These are phyloP conservation scores for Linnemannia zychae DNA, from an alignment of 192 early-diverging fungal genomes.

Conservation along the genomic window DNA sequence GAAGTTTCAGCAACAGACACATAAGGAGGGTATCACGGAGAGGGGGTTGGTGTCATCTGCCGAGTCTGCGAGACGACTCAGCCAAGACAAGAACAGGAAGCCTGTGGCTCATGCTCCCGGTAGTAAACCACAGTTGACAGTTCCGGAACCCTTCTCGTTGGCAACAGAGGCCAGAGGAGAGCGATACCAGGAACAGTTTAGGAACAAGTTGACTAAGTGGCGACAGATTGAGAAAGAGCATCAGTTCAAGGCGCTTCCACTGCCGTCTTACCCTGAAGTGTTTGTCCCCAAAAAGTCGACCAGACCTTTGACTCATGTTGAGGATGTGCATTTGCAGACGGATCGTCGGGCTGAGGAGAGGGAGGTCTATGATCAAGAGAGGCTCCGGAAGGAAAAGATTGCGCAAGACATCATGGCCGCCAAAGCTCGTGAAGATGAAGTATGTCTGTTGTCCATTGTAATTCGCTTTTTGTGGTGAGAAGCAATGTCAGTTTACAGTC, in stretches of 20 bases:
- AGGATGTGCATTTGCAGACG: conserved; percentile 60
- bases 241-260: conserved; percentile 68
- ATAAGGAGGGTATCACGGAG: conserved; percentile 13
- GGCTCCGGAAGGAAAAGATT: conserved; percentile 27
- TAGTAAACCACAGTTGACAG: conserved; percentile 54
- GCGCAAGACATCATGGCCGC: conserved; percentile 26
- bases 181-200: conserved; percentile 55
- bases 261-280: conserved; percentile 54
- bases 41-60: conserved; percentile 39
- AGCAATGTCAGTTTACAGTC: too few species aligned
- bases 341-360: conserved; percentile 70
- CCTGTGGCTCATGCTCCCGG: neutral
- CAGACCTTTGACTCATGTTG: conserved; percentile 68
- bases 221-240: conserved; percentile 47
- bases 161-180: conserved; percentile 64
- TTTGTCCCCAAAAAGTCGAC: conserved; percentile 71
- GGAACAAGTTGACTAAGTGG: conserved; percentile 58
- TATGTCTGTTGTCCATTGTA: neutral
- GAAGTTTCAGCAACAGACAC: neutral
- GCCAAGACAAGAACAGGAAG: conserved; percentile 21
- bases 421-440: conserved; percentile 48
- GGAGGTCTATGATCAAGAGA: conserved; percentile 65
- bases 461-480: neutral
- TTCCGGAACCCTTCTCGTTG: conserved; percentile 73
- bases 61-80: conserved; percentile 38